Base-by-base conservation (phyloP, 73 alveolate species). In the Paramecium octaurelia region DNA sequence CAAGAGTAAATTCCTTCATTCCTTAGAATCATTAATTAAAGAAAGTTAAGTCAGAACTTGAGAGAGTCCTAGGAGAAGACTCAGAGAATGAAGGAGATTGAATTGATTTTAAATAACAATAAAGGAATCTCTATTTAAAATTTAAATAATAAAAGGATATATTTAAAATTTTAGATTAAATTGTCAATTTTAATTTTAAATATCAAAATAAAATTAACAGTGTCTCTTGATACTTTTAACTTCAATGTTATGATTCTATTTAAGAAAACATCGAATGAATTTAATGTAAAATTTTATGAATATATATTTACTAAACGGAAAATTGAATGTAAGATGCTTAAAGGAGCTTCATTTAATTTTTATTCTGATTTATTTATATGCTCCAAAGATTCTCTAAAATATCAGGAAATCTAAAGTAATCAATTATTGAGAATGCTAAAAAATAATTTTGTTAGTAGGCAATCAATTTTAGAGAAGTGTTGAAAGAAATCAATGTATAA, bases 11-110 rank as follows among this genome's bases (percentile, higher is more conserved):
- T 24, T 31, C 64, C 8, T 42, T 44, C 34, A 21, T 44, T 27
- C 50, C 43, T 40, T 21, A 10, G n/a, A 42, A 44, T 44, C 50
- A 80, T 43, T 8, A 80, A 24, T 35, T 80, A 12, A 80, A 80
- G 50, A 42, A 80, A 42, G 57, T 80, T 8, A 80, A 44, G 46
- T 80, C 91, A 42, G 91, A 80, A 11, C 57, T 80, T 40, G 91
- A 80, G 4, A 80, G 57, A 31, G 91, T 46, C 12, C n/a, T 80
- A 16, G 46, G 46, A 24, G 91, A 80, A 9, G 91, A 80, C 12
- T 80, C 91, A 12, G 91, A 80, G 14, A 31, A 80, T 44, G 91
- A 48, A 42, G 91, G 48, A 24, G 91, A 80, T 43, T 80, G 91
- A 80, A 1, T 3, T 54, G 31, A 54, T 54, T n/a, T 42, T 18